Evolutionary conservation across 208 protist genomes (phyloP).

Genomic region (Acanthamoeba royreba): DNA sequence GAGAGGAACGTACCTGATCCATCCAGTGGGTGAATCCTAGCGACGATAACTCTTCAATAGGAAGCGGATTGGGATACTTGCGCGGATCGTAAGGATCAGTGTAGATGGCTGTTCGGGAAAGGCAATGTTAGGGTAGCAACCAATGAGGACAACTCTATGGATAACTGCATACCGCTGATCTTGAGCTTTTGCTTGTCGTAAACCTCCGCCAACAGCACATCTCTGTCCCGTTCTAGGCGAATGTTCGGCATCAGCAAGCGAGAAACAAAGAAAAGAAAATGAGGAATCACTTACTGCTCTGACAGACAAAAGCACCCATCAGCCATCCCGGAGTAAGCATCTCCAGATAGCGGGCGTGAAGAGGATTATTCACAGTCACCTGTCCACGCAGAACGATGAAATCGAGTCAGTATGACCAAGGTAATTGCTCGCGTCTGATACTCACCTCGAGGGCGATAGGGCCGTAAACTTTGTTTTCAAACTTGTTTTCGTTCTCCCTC

Average conservation of each 20-base stretch:
- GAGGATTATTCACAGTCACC: neutral
- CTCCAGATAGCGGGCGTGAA: constrained; percentile 56
- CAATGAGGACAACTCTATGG: too few relatives aligned
- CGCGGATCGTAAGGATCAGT: neutral
- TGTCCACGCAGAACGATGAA: too few relatives aligned
- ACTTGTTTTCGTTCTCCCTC: constrained; percentile 46
- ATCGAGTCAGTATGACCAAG: neutral
- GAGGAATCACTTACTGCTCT: neutral
- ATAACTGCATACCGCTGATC: neutral
- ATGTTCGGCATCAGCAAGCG: neutral
- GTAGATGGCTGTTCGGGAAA: neutral
- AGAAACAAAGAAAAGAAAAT: neutral
- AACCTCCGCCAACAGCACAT: neutral
- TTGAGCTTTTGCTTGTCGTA: constrained; percentile 34
- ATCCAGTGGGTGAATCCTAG: neutral
- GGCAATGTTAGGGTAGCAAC: neutral
- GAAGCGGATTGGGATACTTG: neutral
- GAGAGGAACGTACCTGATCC: neutral
- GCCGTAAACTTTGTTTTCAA: constrained; percentile 54
- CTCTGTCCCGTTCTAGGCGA: neutral
- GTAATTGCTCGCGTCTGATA: neutral
- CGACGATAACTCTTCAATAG: neutral
- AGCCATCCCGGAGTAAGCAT: neutral
- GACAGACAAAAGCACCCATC: neutral
- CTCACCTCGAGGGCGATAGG: constrained; percentile 56